phyloP scores from a whole-genome alignment of 805 yeast genomes.

The Candida glaebosa region DNA sequence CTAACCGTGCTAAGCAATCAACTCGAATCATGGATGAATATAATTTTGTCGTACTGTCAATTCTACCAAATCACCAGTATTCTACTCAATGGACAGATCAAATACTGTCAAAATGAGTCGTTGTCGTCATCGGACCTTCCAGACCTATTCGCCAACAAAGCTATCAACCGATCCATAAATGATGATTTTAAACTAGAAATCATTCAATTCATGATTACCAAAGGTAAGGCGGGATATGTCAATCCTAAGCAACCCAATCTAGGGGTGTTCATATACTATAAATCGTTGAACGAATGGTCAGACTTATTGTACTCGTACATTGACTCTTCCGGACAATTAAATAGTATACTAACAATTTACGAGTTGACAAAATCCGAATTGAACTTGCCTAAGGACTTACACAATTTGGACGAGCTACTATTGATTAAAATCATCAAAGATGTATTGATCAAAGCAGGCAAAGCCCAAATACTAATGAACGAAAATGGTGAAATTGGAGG shows the following conservation, averaged over 20 bases:
- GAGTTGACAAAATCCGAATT: slow-evolving; percentile 71
- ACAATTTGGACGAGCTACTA: slow-evolving; percentile 55
- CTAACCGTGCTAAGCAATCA: slow-evolving; percentile 75
- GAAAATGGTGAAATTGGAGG: slow-evolving; percentile 62
- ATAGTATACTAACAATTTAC: slow-evolving; percentile 74
- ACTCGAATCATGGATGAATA: slow-evolving; percentile 68
- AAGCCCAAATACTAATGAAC: slow-evolving; percentile 70
- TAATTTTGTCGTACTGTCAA: slow-evolving; percentile 62
- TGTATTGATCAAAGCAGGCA: slow-evolving; percentile 59
- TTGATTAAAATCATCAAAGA: slow-evolving; percentile 51
- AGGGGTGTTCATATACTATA: slow-evolving; percentile 64
- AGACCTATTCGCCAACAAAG: slow-evolving; percentile 47
- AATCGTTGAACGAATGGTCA: slow-evolving; percentile 50
- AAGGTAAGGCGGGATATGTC: slow-evolving; percentile 55
- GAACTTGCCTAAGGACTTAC: slow-evolving; percentile 52
- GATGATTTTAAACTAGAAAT: slow-evolving; percentile 55
- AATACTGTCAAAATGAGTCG: slow-evolving; percentile 23
- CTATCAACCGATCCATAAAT: slow-evolving; percentile 51
- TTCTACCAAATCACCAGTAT: slow-evolving; percentile 39
- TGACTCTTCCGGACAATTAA: slow-evolving; percentile 75
- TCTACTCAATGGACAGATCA: slow-evolving; percentile 26
- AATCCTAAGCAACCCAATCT: slow-evolving; percentile 50
- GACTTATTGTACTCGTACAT: slow-evolving; percentile 29
- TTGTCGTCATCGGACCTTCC: slow-evolving; percentile 20
- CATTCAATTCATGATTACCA: slow-evolving; percentile 51